Evolutionary conservation across 148 eudicot species (phyloP).

Genomic region (Polygonum aviculare): DNA sequence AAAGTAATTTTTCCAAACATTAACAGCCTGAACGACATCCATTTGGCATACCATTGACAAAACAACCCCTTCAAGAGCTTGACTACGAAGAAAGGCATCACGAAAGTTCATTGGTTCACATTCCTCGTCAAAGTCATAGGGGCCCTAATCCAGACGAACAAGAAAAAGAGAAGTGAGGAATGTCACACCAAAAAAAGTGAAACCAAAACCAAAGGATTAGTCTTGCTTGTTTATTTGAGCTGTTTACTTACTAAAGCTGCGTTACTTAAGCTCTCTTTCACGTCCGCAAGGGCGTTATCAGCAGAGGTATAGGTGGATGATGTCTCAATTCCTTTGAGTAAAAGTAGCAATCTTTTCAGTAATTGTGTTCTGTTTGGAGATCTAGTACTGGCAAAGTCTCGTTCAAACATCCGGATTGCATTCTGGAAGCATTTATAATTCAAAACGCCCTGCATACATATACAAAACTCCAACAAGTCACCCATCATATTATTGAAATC

Average conservation of each 20-base stretch:
- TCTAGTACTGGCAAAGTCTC: constrained; percentile 68
- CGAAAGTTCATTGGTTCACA: constrained; percentile 85
- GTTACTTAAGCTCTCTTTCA: constrained; percentile 47
- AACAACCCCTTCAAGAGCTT: constrained; percentile 93
- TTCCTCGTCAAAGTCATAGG: constrained; percentile 75
- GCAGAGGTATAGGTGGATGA: constrained; percentile 34
- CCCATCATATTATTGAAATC: neutral
- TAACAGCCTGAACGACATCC: neutral
- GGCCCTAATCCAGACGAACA: constrained; percentile 36
- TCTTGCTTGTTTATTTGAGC: neutral
- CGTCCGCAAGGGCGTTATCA: constrained; percentile 51
- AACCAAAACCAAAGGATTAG: neutral
- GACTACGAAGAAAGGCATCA: constrained; percentile 88
- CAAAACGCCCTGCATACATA: constrained; percentile 47
- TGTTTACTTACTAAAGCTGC: constrained; percentile 50
- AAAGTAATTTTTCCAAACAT: neutral
- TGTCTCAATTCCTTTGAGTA: constrained; percentile 64
- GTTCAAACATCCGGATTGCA: constrained; percentile 85
- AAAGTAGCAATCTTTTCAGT: constrained; percentile 67
- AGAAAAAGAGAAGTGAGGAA: constrained; percentile 2
- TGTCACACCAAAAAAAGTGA: neutral
- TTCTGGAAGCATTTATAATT: constrained; percentile 68
- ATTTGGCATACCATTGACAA: constrained; percentile 68
- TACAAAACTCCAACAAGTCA: constrained; percentile 5
- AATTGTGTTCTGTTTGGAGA: constrained; percentile 75